phyloP scores from a whole-genome alignment of 805 yeast species.

The Deakozyma indianensis region DNA sequence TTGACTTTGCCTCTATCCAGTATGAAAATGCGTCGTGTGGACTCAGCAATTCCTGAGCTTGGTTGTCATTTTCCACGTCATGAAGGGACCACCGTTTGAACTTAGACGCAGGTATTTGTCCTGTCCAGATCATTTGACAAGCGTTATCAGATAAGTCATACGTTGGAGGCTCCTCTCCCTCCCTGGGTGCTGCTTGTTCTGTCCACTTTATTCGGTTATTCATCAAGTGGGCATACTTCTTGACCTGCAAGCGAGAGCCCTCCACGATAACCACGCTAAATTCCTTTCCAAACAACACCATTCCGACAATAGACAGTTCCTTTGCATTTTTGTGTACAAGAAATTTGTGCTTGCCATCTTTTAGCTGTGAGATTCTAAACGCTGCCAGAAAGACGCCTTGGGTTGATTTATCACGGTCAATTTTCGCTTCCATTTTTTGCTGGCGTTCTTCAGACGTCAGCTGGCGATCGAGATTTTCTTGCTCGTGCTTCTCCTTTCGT shows the following conservation, averaged over 20 bases:
- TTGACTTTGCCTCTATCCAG: not conserved
- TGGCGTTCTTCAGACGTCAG: constrained; percentile 42
- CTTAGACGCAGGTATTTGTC: not conserved
- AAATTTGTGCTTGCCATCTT: constrained; percentile 52
- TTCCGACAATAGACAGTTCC: constrained; percentile 54
- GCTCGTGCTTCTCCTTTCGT: constrained; percentile 44
- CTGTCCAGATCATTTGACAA: not conserved
- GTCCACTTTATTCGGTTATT: constrained; percentile 14
- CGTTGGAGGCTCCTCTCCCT: not conserved
- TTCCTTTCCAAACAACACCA: constrained; percentile 18
- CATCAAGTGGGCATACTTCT: constrained; percentile 53
- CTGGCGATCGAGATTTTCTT: constrained; percentile 46
- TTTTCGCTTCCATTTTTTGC: constrained; percentile 33
- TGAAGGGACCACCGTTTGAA: not conserved
- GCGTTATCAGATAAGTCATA: not conserved
- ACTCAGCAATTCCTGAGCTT: not conserved
- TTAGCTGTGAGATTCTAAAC: constrained; percentile 38
- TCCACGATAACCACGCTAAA: constrained; percentile 55
- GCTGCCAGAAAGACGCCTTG: constrained; percentile 45
- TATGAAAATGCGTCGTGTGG: not conserved
- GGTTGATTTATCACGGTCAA: constrained; percentile 30
- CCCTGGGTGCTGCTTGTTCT: not conserved
- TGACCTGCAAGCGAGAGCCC: constrained; percentile 52
- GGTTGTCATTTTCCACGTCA: not conserved
- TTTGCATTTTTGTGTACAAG: constrained; percentile 73